Conservation (phyloP, 768 basidiomycete genomes). For the Termitomyces eurrhizus region DNA sequence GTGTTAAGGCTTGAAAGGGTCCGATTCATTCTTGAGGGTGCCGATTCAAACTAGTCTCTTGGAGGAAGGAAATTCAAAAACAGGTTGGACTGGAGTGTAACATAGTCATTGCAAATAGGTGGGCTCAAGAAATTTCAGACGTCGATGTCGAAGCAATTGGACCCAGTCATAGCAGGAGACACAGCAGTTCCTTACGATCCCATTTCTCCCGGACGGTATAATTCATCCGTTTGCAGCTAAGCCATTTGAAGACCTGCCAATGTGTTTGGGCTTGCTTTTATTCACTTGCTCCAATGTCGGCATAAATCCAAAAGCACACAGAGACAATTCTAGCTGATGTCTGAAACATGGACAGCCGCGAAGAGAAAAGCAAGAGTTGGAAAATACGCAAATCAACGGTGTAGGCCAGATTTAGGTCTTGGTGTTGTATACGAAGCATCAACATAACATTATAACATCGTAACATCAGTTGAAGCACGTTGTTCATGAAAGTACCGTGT, state of each 20-base stretch:
- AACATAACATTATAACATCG: too few species aligned
- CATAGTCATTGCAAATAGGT: background rate
- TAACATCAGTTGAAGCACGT: background rate
- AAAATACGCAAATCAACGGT: background rate
- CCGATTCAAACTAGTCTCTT: background rate
- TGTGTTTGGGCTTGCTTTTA: background rate
- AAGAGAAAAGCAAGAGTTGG: background rate
- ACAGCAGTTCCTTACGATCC: background rate
- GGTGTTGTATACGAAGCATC: background rate
- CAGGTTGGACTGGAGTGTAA: background rate
- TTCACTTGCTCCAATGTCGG: background rate
- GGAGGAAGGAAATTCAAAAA: background rate
- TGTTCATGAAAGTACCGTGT: background rate
- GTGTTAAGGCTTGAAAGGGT: background rate
- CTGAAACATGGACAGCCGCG: background rate
- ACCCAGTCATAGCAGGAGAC: background rate
- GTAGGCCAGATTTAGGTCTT: background rate
- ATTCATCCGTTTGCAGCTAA: background rate
- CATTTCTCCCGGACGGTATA: too few species aligned
- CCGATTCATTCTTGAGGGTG: background rate
- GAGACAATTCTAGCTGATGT: background rate
- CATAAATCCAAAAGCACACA: background rate
- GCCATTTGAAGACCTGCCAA: background rate
- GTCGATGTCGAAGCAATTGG: background rate
- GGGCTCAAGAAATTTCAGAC: background rate